Percentiles rank a stretch among this genome's conserved stretches.
phyloP scores from a whole-genome alignment of 306 rosid genomes.

The Parietaria judaica region DNA sequence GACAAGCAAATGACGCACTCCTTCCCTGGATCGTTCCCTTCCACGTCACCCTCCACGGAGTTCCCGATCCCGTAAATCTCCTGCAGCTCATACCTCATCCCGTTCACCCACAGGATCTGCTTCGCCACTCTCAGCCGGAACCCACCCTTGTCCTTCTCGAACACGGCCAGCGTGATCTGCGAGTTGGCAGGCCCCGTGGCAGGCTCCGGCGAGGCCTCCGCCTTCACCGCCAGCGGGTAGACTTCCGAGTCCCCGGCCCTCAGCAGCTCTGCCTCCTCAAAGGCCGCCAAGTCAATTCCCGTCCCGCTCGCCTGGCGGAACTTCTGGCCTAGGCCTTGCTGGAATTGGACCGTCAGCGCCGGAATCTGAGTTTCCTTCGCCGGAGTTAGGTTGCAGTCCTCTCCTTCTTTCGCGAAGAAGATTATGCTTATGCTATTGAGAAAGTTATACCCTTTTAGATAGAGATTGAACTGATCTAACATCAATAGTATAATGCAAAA shows the following conservation, averaged over 20 bases:
- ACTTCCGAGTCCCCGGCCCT: conserved; percentile 46
- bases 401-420: conserved; percentile 93
- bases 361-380: conserved; percentile 46
- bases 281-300: conserved; percentile 57
- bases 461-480: no score
- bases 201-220: conserved; percentile 54
- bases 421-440: conserved; percentile 58
- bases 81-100: conserved; percentile 82
- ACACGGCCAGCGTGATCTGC: conserved; percentile 85
- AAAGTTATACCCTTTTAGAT: no score
- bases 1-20: conserved; percentile 98
- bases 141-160: conserved; percentile 86
- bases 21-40: conserved; percentile 84
- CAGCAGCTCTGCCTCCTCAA: conserved; percentile 64
- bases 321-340: conserved; percentile 92
- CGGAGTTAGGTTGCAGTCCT: conserved; percentile 60
- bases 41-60: conserved; percentile 74
- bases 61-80: conserved; percentile 95
- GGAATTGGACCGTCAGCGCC: conserved; percentile 61
- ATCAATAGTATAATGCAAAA: no score
- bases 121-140: conserved; percentile 67
- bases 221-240: conserved; percentile 81
- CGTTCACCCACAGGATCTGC: conserved; percentile 89
- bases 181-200: conserved; percentile 39
- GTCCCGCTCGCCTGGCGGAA: conserved; percentile 75